Evolutionary conservation across 2,329 filamentous ascomycete genomes (phyloP).

Genomic region (Venturia oleaginea): DNA sequence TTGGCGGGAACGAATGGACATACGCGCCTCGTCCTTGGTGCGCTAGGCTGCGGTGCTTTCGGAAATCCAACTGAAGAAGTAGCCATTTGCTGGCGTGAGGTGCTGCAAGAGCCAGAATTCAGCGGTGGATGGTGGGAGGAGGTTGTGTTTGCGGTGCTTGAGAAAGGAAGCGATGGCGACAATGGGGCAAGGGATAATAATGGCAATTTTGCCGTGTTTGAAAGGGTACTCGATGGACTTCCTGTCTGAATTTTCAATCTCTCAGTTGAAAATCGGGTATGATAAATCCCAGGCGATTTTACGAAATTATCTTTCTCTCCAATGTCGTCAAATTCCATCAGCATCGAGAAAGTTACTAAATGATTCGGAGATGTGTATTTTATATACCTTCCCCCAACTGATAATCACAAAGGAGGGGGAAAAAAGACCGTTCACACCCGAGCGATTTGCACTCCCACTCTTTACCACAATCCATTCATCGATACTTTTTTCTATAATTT

Average conservation of each 20-base stretch:
- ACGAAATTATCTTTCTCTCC: too few species aligned
- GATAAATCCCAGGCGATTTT: background rate
- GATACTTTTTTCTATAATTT: too few species aligned
- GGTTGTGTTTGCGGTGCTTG: conserved; percentile 55
- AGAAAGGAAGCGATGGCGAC: conserved; percentile 23
- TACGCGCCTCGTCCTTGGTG: conserved; percentile 54
- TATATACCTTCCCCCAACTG: too few species aligned
- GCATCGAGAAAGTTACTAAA: too few species aligned
- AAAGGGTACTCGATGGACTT: conserved; percentile 17
- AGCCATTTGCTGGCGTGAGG: conserved; percentile 53
- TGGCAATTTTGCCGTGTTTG: conserved; percentile 44
- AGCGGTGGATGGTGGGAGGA: conserved; percentile 52
- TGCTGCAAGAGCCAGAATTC: conserved; percentile 54
- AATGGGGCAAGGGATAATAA: conserved; percentile 27
- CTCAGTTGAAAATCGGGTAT: background rate
- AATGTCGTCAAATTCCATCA: too few species aligned
- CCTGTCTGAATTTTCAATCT: background rate
- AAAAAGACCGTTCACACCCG: too few species aligned
- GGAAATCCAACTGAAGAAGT: conserved; percentile 53
- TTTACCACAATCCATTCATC: too few species aligned
- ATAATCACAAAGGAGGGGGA: too few species aligned
- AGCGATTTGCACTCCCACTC: too few species aligned
- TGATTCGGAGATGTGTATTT: too few species aligned
- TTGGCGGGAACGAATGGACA: conserved; percentile 50
- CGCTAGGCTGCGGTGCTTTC: conserved; percentile 61